Evolutionary conservation across 495 filamentous ascomycete genomes (phyloP), one percentile per base, ranked within the genome.

Genomic region (Bryoglossum gracile): DNA sequence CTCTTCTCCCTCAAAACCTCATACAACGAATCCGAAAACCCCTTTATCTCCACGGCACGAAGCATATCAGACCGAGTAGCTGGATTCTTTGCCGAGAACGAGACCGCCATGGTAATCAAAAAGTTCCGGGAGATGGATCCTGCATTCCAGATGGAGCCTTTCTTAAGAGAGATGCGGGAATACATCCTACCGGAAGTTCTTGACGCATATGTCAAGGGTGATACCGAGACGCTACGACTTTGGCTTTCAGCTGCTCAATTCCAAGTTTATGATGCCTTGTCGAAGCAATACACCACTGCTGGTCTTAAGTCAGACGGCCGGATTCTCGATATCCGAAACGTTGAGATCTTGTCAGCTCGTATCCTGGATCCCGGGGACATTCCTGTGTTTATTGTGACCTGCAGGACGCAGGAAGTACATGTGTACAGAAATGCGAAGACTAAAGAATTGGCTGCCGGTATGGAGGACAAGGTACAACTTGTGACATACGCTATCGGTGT

Each of bases 401-500:
- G 89, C 66, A 76, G 89, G 28, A 95, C 92, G n/a, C 92, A 98
- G 63, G 92, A 98, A 63, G 89, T 97, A 6, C 92, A 98, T 63
- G 90, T 95, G 13, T 98, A 95, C 70, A 77, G 83, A 33, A 94
- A 97, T 55, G 77, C 81, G 30, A 97, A 98, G 74, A 84, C 86
- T 0, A 78, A 78, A 47, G 74, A 95, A 57, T 78, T 98, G 33
- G 89, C 89, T 16, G 92, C 92, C n/a, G 92, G 92, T 24, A 95
- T 95, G 88, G 94, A 98, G 65, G 92, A 98, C 67, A 90, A 86
- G 68, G 92, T 98, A 24, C 91, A 96, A 65, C 83, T 94, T 48
- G 92, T 98, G 53, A 96, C 94, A 1, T 98, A 98, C 57, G 92
- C 90, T 35, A 97, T 98, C 56, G 92, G 92, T 45, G 82, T 97